A percentile compares a stretch with the other conserved stretches of the same genome.
phyloP scores from a whole-genome alignment of 1,284 basidiomycete genomes.

The Trichosporon faecale region DNA sequence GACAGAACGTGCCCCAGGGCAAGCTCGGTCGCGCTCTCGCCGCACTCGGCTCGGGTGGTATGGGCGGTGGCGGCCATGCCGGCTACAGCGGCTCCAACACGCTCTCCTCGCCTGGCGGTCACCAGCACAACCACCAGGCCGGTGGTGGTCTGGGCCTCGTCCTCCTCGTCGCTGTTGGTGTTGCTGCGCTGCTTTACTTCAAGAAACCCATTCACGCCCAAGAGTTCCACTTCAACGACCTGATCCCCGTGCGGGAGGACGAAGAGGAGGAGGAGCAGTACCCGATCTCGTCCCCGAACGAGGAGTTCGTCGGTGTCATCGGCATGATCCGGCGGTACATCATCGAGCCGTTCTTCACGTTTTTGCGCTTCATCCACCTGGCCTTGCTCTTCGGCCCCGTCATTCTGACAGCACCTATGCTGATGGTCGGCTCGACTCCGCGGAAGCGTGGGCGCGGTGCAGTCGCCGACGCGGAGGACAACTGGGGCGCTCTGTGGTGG shows the following conservation, averaged over 20 bases:
- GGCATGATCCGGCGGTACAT: conserved; percentile 54
- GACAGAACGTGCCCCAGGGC: not conserved
- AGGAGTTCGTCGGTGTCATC: conserved; percentile 22
- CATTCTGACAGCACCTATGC: conserved; percentile 76
- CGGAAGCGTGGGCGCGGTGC: conserved; percentile 45
- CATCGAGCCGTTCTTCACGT: conserved; percentile 82
- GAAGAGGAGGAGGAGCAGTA: not conserved
- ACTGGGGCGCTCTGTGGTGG: conserved; percentile 92
- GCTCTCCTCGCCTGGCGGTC: conserved; percentile 5
- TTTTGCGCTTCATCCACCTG: conserved; percentile 78
- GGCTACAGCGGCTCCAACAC: not conserved
- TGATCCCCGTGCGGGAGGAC: conserved; percentile 27
- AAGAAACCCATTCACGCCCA: conserved; percentile 33
- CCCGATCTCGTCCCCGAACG: conserved; percentile 26
- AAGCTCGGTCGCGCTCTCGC: conserved; percentile 6
- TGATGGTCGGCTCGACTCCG: conserved; percentile 67
- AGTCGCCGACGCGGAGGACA: conserved; percentile 59
- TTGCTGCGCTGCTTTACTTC: conserved; percentile 31
- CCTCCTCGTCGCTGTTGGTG: conserved; percentile 32
- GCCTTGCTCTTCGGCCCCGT: conserved; percentile 83
- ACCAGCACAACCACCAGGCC: conserved; percentile 10
- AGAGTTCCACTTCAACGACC: conserved; percentile 20
- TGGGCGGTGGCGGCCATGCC: conserved; percentile 23
- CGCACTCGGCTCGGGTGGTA: not conserved
- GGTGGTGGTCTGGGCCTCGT: conserved; percentile 29